A percentile compares a stretch with the other conserved stretches of the same genome.
Evolutionary conservation across 495 filamentous ascomycete genomes (phyloP).

Genomic region (Aspergillus cavernicola): DNA sequence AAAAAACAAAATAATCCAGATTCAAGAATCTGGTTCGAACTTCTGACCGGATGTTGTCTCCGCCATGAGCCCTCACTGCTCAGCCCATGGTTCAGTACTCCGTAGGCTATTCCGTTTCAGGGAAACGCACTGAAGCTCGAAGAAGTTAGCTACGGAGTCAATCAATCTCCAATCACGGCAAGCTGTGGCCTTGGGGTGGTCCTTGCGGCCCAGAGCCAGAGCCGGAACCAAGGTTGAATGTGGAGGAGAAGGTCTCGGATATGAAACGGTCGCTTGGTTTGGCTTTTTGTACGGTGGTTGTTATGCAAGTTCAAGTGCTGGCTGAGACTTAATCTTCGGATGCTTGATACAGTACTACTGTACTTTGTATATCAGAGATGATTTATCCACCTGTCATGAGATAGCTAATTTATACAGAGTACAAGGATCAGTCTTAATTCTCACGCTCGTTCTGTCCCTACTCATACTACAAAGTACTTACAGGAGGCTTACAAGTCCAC

Average conservation of each 20-base stretch:
- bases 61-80: too few relatives aligned
- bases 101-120: conserved; percentile 3
- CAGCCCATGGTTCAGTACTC: not conserved
- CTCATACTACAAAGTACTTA: too few relatives aligned
- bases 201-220: conserved; percentile 19
- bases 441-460: too few relatives aligned
- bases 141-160: not conserved
- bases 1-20: not conserved
- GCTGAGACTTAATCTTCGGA: too few relatives aligned
- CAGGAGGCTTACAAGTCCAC: too few relatives aligned
- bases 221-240: conserved; percentile 14
- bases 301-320: too few relatives aligned
- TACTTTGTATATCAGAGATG: too few relatives aligned
- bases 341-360: too few relatives aligned
- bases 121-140: conserved; percentile 6
- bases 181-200: conserved; percentile 15
- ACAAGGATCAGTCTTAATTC: too few relatives aligned
- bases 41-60: not conserved
- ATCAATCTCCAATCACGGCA: not conserved
- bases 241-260: conserved; percentile 7
- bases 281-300: too few relatives aligned
- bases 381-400: too few relatives aligned
- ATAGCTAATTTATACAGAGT: too few relatives aligned
- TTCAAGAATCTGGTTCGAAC: not conserved
- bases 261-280: conserved; percentile 18